phyloP scores from a whole-genome alignment of 345 rosid genomes.

The Citropsis articulata region DNA sequence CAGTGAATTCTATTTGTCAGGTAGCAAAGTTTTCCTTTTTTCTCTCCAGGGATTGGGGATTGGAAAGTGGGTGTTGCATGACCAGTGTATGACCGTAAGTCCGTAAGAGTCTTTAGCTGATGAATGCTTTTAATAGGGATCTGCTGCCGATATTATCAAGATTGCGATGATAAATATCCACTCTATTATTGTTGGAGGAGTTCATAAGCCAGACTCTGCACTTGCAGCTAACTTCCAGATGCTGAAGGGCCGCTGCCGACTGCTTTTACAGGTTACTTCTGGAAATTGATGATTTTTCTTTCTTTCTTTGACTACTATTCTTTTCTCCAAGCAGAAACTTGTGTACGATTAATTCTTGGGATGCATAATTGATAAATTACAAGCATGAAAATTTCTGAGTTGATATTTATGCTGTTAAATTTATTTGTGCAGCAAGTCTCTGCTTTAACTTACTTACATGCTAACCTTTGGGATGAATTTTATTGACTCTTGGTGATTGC shows the following conservation, averaged over 20 bases:
- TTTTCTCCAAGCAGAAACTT: background rate
- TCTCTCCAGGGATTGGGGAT: background rate
- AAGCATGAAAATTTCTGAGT: background rate
- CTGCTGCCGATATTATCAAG: conserved; percentile 97
- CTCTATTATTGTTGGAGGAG: conserved; percentile 52
- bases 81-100: background rate
- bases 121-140: conserved; percentile 54
- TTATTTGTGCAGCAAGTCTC: background rate
- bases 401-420: conserved; percentile 4
- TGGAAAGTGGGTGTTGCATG: background rate
- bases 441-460: conserved; percentile 1
- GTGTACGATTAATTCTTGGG: background rate
- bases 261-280: conserved; percentile 74
- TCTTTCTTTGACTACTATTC: background rate
- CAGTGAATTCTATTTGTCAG: conserved; percentile 97
- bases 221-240: conserved; percentile 45
- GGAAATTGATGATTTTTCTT: background rate
- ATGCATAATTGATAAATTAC: background rate
- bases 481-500: background rate
- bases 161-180: conserved; percentile 85
- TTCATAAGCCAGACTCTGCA: conserved; percentile 35
- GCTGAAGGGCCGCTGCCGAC: conserved; percentile 75
- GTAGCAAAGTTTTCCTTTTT: conserved; percentile 34
- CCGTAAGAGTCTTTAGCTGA: conserved; percentile 13
- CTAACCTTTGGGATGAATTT: background rate